Conservation (phyloP, 208 protist genomes). For the Wallacemonas rigidus region DNA sequence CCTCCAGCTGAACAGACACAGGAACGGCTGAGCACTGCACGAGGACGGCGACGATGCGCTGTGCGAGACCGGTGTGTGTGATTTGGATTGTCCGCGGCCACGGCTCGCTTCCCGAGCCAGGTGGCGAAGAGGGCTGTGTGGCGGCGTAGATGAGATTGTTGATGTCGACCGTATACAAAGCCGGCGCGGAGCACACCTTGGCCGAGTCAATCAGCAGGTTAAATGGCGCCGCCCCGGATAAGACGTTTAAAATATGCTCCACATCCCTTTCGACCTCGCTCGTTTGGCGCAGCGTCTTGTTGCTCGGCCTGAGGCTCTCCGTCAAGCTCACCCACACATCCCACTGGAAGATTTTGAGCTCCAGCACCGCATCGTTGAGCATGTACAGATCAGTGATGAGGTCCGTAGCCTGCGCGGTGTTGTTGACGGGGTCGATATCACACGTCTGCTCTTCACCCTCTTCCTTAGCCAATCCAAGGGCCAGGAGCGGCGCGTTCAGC, state of each 20-base stretch:
- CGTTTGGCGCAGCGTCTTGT: neutral
- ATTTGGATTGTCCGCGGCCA: conserved; percentile 19
- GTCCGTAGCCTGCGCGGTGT: neutral
- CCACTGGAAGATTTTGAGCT: conserved; percentile 56
- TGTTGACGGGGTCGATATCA: conserved; percentile 8
- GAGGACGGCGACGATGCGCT: conserved; percentile 45
- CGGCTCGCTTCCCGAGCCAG: neutral
- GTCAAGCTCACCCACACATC: conserved; percentile 45
- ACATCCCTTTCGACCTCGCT: too few relatives aligned
- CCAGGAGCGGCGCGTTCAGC: conserved; percentile 26
- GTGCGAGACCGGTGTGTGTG: conserved; percentile 24
- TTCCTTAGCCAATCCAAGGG: conserved; percentile 11
- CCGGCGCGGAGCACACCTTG: conserved; percentile 37
- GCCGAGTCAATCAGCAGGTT: conserved; percentile 30
- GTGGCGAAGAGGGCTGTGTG: neutral
- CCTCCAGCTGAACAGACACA: conserved; percentile 32
- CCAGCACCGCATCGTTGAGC: conserved; percentile 23
- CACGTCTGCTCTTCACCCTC: conserved; percentile 5
- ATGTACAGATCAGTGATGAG: conserved; percentile 27
- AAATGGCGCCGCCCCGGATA: neutral
- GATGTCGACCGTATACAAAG: conserved; percentile 40
- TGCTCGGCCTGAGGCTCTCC: conserved; percentile 3
- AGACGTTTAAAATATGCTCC: neutral
- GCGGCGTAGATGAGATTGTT: conserved; percentile 29
- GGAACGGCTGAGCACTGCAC: conserved; percentile 65